Evolutionary conservation across 805 yeast species (phyloP).

Genomic region (Babjeviella inositovora): DNA sequence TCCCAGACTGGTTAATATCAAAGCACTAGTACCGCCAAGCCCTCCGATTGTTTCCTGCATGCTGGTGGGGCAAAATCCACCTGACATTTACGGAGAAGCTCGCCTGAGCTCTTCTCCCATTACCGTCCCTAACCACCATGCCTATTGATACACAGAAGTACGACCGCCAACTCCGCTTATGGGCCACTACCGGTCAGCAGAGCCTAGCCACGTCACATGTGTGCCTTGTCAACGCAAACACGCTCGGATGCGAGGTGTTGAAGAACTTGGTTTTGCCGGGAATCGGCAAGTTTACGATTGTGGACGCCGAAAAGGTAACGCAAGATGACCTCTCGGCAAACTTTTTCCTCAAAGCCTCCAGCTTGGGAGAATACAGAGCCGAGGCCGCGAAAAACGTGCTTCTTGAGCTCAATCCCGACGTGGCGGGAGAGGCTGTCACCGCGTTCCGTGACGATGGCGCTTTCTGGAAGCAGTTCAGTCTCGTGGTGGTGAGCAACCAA

Average conservation of each 20-base stretch:
- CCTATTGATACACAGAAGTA: too few species aligned
- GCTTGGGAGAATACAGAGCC: constrained; percentile 24
- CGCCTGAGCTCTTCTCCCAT: too few species aligned
- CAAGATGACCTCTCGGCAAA: constrained; percentile 33
- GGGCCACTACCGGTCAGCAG: constrained; percentile 71
- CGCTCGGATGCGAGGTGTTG: constrained; percentile 48
- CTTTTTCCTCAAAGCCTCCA: constrained; percentile 36
- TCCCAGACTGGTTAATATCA: too few species aligned
- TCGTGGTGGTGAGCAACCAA: constrained; percentile 27
- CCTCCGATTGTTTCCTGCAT: too few species aligned
- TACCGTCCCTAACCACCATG: too few species aligned
- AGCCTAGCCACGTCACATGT: constrained; percentile 39
- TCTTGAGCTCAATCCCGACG: constrained; percentile 46
- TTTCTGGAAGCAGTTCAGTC: constrained; percentile 31
- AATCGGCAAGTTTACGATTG: constrained; percentile 44
- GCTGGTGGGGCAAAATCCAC: too few species aligned
- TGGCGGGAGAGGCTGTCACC: constrained; percentile 14
- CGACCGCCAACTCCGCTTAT: constrained; percentile 77
- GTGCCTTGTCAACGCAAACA: constrained; percentile 39
- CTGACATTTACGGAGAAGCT: too few species aligned
- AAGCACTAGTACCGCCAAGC: too few species aligned
- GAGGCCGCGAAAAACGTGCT: constrained; percentile 20
- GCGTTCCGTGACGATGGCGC: constrained; percentile 3
- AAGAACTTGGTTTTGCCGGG: constrained; percentile 75
- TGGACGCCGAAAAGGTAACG: constrained; percentile 26